Percentiles rank a stretch among this genome's conserved stretches.
These are phyloP conservation scores for Phialophora chinensis DNA, from an alignment of 2,329 filamentous ascomycete species.

Conservation along the genomic window DNA sequence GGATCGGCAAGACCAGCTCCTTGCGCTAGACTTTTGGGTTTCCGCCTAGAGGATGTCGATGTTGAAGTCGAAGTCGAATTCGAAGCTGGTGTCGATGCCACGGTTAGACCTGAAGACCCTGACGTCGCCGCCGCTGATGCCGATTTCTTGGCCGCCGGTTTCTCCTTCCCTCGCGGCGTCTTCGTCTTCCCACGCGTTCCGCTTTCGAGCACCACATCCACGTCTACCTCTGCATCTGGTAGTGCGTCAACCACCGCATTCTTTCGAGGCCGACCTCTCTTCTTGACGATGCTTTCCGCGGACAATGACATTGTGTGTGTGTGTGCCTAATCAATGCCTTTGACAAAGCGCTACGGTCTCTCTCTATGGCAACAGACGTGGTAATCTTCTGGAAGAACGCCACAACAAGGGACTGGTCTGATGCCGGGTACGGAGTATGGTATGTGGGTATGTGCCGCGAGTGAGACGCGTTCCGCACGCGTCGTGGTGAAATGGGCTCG, in stretches of 20 bases:
- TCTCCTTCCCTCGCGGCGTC: slow-evolving; percentile 2
- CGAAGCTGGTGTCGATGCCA: neutral
- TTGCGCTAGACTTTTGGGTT: neutral
- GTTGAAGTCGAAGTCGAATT: neutral
- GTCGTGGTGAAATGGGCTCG: slow-evolving; percentile 5
- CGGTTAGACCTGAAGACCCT: too few relatives aligned
- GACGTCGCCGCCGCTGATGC: slow-evolving; percentile 3
- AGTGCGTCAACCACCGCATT: slow-evolving; percentile 15
- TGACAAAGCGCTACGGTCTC: too few relatives aligned
- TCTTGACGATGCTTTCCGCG: slow-evolving; percentile 29
- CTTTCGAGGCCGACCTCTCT: slow-evolving; percentile 32
- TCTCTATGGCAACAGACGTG: neutral
- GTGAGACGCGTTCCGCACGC: slow-evolving; percentile 1
- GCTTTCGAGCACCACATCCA: neutral
- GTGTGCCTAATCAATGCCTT: too few relatives aligned
- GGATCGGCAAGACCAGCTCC: slow-evolving; percentile 1
- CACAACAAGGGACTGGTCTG: neutral
- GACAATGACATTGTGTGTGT: slow-evolving; percentile 7
- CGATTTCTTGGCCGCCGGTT: slow-evolving; percentile 18
- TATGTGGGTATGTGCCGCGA: neutral
- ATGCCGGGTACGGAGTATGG: neutral
- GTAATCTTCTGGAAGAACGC: slow-evolving; percentile 8
- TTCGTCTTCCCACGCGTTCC: neutral
- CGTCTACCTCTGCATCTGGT: neutral
- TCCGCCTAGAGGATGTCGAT: neutral